phyloP scores from a whole-genome alignment of 371 early-diverging fungal species.

The Capniomyces stellatus region DNA sequence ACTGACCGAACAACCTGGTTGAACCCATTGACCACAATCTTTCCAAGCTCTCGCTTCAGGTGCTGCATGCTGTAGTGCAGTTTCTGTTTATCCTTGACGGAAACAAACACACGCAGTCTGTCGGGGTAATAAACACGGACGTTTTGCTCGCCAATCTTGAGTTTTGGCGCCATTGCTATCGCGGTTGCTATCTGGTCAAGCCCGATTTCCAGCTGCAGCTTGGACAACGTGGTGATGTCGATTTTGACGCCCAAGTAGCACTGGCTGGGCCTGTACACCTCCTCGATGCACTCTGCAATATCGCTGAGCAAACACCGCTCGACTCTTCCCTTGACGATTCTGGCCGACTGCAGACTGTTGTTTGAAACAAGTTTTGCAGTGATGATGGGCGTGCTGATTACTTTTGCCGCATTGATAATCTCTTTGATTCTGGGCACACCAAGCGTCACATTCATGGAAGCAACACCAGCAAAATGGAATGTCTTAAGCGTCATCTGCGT shows the following conservation, averaged over 20 bases:
- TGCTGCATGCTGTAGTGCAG: conserved; percentile 59
- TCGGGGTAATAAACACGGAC: conserved; percentile 55
- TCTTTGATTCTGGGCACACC: conserved; percentile 99
- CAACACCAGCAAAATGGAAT: conserved; percentile 99
- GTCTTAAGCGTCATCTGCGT: conserved; percentile 99
- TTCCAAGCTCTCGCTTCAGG: conserved; percentile 65
- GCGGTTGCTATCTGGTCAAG: conserved; percentile 57
- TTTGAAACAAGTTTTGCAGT: conserved; percentile 52
- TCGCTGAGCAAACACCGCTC: conserved; percentile 81
- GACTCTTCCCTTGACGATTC: conserved; percentile 88
- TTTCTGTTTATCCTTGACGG: conserved; percentile 39
- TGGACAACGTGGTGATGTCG: conserved; percentile 58
- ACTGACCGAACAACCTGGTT: conserved; percentile 75
- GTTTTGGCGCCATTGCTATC: conserved; percentile 59
- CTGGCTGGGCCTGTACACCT: conserved; percentile 57
- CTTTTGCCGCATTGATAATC: conserved; percentile 83
- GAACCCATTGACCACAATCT: conserved; percentile 73
- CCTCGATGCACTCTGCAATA: conserved; percentile 79
- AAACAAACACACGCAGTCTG: conserved; percentile 51
- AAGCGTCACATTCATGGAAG: conserved; percentile 96
- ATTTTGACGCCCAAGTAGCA: conserved; percentile 62
- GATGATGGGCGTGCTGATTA: conserved; percentile 92
- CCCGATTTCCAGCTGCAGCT: conserved; percentile 68
- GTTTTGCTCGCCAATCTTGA: conserved; percentile 61
- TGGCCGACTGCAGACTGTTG: conserved; percentile 52